Evolutionary conservation across 1,284 basidiomycete species (phyloP).

Genomic region (Cryptococcus depauperatus): DNA sequence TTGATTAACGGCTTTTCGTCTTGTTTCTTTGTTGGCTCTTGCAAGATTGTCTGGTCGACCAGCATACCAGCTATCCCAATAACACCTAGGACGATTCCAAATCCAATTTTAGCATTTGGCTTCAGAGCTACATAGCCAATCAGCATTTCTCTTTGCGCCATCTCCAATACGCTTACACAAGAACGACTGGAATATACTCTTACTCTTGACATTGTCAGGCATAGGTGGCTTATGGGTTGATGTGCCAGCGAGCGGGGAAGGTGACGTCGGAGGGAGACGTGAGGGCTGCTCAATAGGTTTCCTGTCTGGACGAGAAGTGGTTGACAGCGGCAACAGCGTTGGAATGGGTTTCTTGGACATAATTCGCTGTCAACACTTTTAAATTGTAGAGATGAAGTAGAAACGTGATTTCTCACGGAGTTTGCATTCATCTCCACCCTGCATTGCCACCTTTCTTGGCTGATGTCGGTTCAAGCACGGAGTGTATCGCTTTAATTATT

Average conservation of each 20-base stretch:
- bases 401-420: too few species aligned
- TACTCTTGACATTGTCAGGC: slow-evolving; percentile 2
- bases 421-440: too few species aligned
- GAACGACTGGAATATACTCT: slow-evolving; percentile 1
- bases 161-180: slow-evolving; percentile 1
- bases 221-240: too few species aligned
- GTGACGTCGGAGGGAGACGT: background rate
- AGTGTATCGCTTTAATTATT: too few species aligned
- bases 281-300: too few species aligned
- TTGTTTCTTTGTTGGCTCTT: background rate
- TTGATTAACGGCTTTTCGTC: slow-evolving; percentile 2
- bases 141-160: background rate
- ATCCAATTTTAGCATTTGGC: slow-evolving; percentile 6
- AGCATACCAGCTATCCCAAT: slow-evolving; percentile 10
- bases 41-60: slow-evolving; percentile 9
- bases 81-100: slow-evolving; percentile 8
- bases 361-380: too few species aligned
- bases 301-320: too few species aligned
- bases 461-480: too few species aligned
- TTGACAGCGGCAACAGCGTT: too few species aligned
- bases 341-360: too few species aligned
- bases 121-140: slow-evolving; percentile 4
- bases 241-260: background rate
- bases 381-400: too few species aligned
- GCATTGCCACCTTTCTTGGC: too few species aligned